Evolutionary conservation across 306 rosid genomes (phyloP).

Genomic region (Quercus suber): DNA sequence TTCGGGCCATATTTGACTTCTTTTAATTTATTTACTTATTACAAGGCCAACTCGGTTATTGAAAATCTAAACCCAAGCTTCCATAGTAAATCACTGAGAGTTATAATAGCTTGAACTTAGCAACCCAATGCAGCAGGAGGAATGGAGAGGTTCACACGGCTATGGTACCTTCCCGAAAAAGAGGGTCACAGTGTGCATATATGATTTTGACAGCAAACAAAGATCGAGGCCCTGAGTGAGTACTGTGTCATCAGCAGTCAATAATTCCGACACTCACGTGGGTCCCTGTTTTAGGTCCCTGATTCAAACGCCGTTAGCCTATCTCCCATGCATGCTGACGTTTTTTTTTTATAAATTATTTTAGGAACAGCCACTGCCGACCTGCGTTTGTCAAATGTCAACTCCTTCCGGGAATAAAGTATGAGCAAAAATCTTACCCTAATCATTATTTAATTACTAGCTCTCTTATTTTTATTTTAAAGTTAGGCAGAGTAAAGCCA

Average conservation of each 20-base stretch:
- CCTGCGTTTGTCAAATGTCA: conserved; percentile 30
- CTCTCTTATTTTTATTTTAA: neutral
- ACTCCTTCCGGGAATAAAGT: conserved; percentile 21
- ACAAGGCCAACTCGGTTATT: neutral
- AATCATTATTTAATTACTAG: conserved; percentile 26
- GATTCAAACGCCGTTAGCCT: conserved; percentile 23
- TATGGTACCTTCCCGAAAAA: conserved; percentile 51
- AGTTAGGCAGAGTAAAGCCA: conserved; percentile 29
- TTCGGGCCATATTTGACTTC: no score
- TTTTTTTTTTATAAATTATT: neutral
- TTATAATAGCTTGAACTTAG: conserved; percentile 13
- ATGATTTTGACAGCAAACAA: conserved; percentile 7
- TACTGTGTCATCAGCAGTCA: conserved; percentile 26
- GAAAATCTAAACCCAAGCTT: conserved; percentile 1
- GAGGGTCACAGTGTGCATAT: conserved; percentile 1
- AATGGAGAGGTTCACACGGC: neutral
- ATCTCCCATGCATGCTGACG: conserved; percentile 28
- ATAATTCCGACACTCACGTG: conserved; percentile 41
- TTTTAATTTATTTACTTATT: no score
- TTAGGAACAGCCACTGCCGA: neutral
- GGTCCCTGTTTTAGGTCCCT: neutral
- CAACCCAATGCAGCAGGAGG: conserved; percentile 20
- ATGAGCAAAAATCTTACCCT: conserved; percentile 1
- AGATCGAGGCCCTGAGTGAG: neutral
- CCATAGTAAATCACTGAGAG: conserved; percentile 23